Evolutionary conservation across 805 yeast genomes (phyloP).

Genomic region (Yueomyces sinensis): DNA sequence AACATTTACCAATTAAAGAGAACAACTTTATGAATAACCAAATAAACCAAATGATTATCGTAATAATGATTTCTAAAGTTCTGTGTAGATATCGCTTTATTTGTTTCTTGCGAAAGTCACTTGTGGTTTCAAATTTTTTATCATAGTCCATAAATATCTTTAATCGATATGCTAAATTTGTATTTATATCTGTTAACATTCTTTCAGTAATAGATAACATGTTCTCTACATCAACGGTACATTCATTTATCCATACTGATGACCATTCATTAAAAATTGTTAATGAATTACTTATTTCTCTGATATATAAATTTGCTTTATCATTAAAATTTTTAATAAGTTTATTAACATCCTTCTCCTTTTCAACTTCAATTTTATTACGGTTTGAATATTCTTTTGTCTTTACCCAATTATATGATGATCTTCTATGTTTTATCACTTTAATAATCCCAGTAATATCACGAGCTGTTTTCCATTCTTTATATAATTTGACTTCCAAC

Average conservation of each 20-base stretch:
- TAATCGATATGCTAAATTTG: constrained; percentile 50
- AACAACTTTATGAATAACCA: constrained; percentile 21
- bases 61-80: constrained; percentile 16
- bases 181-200: constrained; percentile 58
- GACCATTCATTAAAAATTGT: constrained; percentile 20
- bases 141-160: constrained; percentile 22
- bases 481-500: constrained; percentile 13
- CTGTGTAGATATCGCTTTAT: constrained; percentile 11
- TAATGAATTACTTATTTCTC: constrained; percentile 15
- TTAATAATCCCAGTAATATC: constrained; percentile 12
- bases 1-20: too few species aligned
- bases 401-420: constrained; percentile 8
- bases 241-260: constrained; percentile 18
- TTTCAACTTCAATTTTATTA: constrained; percentile 5
- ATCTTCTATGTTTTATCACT: constrained; percentile 15
- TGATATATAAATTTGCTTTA: too few species aligned
- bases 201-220: constrained; percentile 50
- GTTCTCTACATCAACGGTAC: constrained; percentile 44
- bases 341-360: constrained; percentile 8
- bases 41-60: constrained; percentile 15
- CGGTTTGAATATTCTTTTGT: constrained; percentile 9
- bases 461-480: constrained; percentile 13
- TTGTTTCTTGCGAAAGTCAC: constrained; percentile 11
- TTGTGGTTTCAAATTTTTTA: constrained; percentile 15
- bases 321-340: too few species aligned